Evolutionary conservation across 768 basidiomycete genomes (phyloP), one percentile per base, ranked within the genome.

Genomic region (Hygrophorus pudorinus): DNA sequence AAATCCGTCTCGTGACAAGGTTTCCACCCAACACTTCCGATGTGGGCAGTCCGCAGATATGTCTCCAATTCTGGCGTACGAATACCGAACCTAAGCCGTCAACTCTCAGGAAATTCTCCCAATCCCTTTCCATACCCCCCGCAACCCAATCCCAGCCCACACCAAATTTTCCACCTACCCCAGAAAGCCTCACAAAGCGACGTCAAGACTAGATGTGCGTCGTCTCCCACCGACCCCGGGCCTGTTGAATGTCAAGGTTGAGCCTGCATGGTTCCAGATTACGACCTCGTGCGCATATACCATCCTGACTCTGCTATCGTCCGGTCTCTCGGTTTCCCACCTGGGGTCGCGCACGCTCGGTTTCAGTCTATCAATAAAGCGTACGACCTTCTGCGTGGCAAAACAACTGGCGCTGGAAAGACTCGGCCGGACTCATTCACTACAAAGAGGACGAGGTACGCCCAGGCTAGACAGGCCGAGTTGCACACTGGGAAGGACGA

Each of bases 81-180:
- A 24, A 24, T 24, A 24, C 7, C 24, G 7, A 24, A 3, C 7
- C 24, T 24, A 24, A 24, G 24, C 24, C 7, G 24, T 24, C 24
- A 7, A 24, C 24, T 24, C 3, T 24, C 24, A 24, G 24, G 7
- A 24, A 24, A 24, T 24, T 12, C 28, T 3, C 21, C 47, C 11
- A 48, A 38, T 28, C 42, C 42, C 18, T 48, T 44, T 17, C 75
- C 78, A 0, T 85, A 74, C 42, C 83, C 83, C 0, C 53, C 50
- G 4, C 59, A 74, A 45, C 48, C 68, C 0, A 67, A 67, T 38
- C 82, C 83, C 9, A 75, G 78, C 1, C 79, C 83, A 1, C 66
- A 81, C 58, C 76, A 86, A 59, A 83, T 86, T 44, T 86, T 86
- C 55, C 83, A 84, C 54, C 68, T 86, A 3, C 62, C 73, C 2